phyloP scores from a whole-genome alignment of 1,139 yeast species.

The Pichia sp. region DNA sequence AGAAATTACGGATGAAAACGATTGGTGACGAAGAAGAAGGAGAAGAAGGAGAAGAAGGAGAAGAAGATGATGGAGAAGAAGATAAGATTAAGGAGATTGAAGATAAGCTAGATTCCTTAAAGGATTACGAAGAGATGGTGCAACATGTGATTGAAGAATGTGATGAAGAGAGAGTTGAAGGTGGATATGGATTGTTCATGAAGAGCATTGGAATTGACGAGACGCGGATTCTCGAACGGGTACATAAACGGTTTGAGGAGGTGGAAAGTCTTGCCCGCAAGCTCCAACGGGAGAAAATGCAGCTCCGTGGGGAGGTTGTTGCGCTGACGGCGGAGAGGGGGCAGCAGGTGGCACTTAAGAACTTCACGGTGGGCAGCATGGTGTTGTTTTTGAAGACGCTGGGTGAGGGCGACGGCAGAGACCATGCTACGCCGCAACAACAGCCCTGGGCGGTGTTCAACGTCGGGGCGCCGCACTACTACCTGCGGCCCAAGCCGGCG shows the following conservation, averaged over 20 bases:
- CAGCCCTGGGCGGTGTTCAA: slow-evolving; percentile 88
- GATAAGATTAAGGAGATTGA: slow-evolving; percentile 6
- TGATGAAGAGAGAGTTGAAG: not conserved
- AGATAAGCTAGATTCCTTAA: slow-evolving; percentile 13
- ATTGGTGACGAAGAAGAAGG: not conserved
- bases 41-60: not conserved
- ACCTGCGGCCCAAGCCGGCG: slow-evolving; percentile 39
- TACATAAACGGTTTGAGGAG: slow-evolving; percentile 74
- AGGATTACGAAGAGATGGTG: slow-evolving; percentile 11
- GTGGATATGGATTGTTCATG: slow-evolving; percentile 22
- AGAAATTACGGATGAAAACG: too few species aligned
- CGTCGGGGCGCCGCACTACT: slow-evolving; percentile 72
- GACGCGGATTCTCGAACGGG: slow-evolving; percentile 55
- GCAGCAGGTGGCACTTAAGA: slow-evolving; percentile 56
- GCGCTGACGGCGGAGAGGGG: slow-evolving; percentile 34
- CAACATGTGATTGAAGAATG: slow-evolving; percentile 6
- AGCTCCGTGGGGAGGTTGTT: slow-evolving; percentile 40
- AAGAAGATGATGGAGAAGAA: slow-evolving; percentile 7
- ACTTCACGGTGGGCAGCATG: slow-evolving; percentile 64
- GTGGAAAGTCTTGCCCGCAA: slow-evolving; percentile 89
- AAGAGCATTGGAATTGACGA: slow-evolving; percentile 36
- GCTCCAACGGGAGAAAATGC: slow-evolving; percentile 67
- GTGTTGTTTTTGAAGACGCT: slow-evolving; percentile 76
- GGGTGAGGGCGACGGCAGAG: slow-evolving; percentile 1
- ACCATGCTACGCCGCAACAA: not conserved